Conservation (phyloP, 371 early-diverging fungal genomes). For the Mucor sp. region DNA sequence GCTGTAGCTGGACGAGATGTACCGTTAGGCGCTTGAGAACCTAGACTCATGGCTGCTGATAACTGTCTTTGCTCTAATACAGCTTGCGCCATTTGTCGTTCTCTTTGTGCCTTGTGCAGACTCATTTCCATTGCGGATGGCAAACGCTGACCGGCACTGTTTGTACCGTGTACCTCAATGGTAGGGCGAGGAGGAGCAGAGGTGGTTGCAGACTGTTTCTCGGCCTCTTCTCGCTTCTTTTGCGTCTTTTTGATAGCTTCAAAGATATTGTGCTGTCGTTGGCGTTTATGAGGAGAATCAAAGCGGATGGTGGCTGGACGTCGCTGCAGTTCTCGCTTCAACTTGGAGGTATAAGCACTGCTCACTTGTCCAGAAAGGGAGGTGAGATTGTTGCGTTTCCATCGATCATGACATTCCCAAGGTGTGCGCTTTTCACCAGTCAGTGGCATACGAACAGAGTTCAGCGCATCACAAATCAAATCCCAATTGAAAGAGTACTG, state of each 20-base stretch:
- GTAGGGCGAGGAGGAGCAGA: slow-evolving; percentile 47
- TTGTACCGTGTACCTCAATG: slow-evolving; percentile 47
- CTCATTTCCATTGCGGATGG: slow-evolving; percentile 76
- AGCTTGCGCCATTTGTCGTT: slow-evolving; percentile 72
- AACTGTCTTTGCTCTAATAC: slow-evolving; percentile 70
- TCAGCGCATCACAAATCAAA: slow-evolving; percentile 63
- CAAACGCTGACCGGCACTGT: slow-evolving; percentile 53
- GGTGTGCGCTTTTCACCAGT: slow-evolving; percentile 60
- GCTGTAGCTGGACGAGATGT: slow-evolving; percentile 6
- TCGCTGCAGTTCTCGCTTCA: slow-evolving; percentile 27
- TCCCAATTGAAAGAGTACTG: slow-evolving; percentile 74
- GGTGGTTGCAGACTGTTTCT: slow-evolving; percentile 19
- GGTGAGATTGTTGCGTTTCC: slow-evolving; percentile 47
- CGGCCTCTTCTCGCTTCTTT: slow-evolving; percentile 46
- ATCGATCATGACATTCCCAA: slow-evolving; percentile 70
- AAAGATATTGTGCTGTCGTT: slow-evolving; percentile 38
- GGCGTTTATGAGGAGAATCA: slow-evolving; percentile 30
- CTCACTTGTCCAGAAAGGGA: slow-evolving; percentile 49
- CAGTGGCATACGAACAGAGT: slow-evolving; percentile 55
- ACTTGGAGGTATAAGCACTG: slow-evolving; percentile 15
- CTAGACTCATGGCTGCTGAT: slow-evolving; percentile 44
- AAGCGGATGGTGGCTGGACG: slow-evolving; percentile 27
- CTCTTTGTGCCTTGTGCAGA: slow-evolving; percentile 72
- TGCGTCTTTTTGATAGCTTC: slow-evolving; percentile 53
- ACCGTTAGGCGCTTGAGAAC: slow-evolving; percentile 7